Percentiles rank a stretch among this genome's conserved stretches.
Conservation (phyloP, 495 filamentous ascomycete species). For the Xylaria sp. region DNA sequence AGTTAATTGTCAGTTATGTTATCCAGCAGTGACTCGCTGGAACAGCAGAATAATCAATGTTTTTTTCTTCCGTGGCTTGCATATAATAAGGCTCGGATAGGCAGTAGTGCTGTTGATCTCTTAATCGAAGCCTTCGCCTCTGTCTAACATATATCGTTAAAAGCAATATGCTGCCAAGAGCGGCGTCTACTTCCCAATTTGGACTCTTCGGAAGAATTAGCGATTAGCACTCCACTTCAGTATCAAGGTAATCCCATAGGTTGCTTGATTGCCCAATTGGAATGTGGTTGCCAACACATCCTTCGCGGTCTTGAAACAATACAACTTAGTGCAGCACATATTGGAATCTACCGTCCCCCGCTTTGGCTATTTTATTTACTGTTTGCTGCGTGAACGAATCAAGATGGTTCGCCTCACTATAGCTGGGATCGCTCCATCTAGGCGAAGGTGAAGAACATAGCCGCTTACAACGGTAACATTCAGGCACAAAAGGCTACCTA, state of each 20-base stretch:
- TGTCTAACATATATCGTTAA: neutral
- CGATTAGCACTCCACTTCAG: neutral
- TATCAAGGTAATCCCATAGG: neutral
- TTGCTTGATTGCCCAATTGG: constrained; percentile 9
- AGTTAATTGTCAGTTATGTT: neutral
- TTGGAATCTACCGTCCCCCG: constrained; percentile 14
- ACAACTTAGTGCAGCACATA: neutral
- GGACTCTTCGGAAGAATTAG: constrained; percentile 9
- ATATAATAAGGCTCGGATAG: neutral
- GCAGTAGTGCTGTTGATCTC: neutral
- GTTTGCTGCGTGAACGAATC: neutral
- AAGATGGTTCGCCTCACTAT: neutral
- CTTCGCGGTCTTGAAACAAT: constrained; percentile 12
- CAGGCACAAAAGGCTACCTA: constrained; percentile 2
- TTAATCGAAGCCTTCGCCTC: neutral
- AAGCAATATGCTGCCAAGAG: neutral
- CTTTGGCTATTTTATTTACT: constrained; percentile 13
- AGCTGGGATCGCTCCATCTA: neutral
- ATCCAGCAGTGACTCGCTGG: neutral
- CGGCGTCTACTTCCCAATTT: neutral
- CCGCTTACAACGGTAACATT: constrained; percentile 24
- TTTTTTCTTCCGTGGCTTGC: neutral
- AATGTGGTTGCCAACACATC: constrained; percentile 12
- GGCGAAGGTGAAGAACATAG: constrained; percentile 8
- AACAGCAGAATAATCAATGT: neutral